phyloP scores from a whole-genome alignment of 1,284 basidiomycete species.

The Puccinia triticina region DNA sequence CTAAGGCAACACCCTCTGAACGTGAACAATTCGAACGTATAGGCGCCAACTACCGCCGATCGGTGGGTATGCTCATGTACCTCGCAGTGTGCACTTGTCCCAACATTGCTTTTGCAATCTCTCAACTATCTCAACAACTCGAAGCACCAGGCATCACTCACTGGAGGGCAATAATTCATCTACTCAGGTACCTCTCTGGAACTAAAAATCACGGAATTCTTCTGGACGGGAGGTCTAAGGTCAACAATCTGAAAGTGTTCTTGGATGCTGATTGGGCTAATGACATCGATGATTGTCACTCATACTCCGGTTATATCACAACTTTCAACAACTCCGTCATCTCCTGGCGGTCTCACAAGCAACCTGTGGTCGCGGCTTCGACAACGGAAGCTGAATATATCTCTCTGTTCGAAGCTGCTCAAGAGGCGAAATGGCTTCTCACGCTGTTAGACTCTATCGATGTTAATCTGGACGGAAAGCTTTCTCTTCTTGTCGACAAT shows the following conservation, averaged over 20 bases:
- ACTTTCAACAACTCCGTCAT: not conserved
- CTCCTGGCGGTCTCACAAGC: not conserved
- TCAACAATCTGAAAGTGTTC: not conserved
- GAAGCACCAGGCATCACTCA: not conserved
- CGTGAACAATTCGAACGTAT: not conserved
- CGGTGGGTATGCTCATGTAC: conserved; percentile 19
- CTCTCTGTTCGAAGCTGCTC: not conserved
- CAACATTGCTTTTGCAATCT: not conserved
- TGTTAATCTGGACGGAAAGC: too few species aligned
- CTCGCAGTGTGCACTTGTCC: conserved; percentile 18
- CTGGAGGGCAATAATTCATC: conserved; percentile 11
- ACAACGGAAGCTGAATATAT: conserved; percentile 3
- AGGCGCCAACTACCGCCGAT: not conserved
- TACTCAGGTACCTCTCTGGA: not conserved
- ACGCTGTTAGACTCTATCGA: not conserved
- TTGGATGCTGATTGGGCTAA: not conserved
- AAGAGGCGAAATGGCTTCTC: not conserved
- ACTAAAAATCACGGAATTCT: not conserved
- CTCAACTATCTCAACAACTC: conserved; percentile 13
- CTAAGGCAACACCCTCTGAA: not conserved
- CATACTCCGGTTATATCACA: not conserved
- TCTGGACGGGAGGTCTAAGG: not conserved
- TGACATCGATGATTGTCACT: not conserved
- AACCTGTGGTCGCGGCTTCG: not conserved
- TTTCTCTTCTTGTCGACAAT: conserved; percentile 40